Evolutionary conservation across 2,329 filamentous ascomycete species (phyloP), one percentile per base, ranked within the genome.

Genomic region (Ceratocystis ficicola): DNA sequence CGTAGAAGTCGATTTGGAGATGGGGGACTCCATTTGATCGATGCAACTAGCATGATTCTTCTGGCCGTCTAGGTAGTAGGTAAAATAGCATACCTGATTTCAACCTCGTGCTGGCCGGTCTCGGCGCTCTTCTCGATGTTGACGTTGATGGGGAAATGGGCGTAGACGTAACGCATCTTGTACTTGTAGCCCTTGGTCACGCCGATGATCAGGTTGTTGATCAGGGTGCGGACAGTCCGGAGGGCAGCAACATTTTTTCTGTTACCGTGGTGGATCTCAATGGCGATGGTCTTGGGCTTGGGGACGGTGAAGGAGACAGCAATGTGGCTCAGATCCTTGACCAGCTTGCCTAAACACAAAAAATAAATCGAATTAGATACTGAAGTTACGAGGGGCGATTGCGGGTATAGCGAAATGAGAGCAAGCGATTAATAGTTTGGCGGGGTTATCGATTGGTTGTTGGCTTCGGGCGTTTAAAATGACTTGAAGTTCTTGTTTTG

Each of bases 141-240:
- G 83, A 99, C 93, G 86, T 99, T 99, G 90, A 99, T 99, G 81
- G 94, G 94, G 78, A 99, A 99, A 88, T 99, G 94, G 78, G 94
- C 94, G 80, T 99, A 99, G 81, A 99, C 94, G 84, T 99, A 99
- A 76, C 95, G 90, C 93, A 99, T 97, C 90, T 99, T 99, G 89
- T 99, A 99, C 84, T 95, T 95, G 90, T 88, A 99, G 73, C 94
- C 94, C 85, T 93, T 95, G 79, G 94, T 99, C 73, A 99, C 94
- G 80, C 94, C 94, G 75, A 92, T 87, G 80, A 99, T 89, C 82
- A 99, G 79, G 88, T 99, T 99, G 86, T 95, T 90, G 85, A 99
- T 95, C 81, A 97, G 80, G 72, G 93, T 93, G 77, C 91, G 90
- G 82, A 99, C 94, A 76, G 94, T 99, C 75, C 94, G 91, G 80